Evolutionary conservation across 2,329 filamentous ascomycete species (phyloP).

Genomic region (Clonostachys sp.): DNA sequence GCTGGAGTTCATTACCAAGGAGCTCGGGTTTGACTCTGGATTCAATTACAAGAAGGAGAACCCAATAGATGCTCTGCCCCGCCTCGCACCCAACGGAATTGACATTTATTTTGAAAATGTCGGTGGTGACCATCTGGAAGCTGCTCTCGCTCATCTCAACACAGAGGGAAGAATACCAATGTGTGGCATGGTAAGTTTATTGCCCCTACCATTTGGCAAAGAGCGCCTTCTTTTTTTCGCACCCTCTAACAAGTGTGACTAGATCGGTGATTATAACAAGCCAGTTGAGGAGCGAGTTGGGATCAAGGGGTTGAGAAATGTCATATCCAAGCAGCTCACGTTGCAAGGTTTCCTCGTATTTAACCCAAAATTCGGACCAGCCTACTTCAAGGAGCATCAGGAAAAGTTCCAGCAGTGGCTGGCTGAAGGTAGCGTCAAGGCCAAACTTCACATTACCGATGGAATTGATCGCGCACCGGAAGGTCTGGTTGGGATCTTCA

Average conservation of each 20-base stretch:
- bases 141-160: conserved; percentile 44
- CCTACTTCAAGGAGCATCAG: conserved; percentile 67
- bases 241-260: not conserved
- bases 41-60: conserved; percentile 90
- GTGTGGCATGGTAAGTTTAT: conserved; percentile 51
- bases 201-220: too few species aligned
- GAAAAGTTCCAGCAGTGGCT: conserved; percentile 74
- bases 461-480: conserved; percentile 77
- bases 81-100: conserved; percentile 71
- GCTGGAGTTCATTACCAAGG: conserved; percentile 56
- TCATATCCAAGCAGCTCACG: conserved; percentile 65
- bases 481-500: conserved; percentile 69
- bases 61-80: conserved; percentile 59
- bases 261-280: conserved; percentile 71
- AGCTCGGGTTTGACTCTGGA: conserved; percentile 51
- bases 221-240: not conserved
- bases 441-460: conserved; percentile 61
- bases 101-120: conserved; percentile 62
- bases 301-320: conserved; percentile 58
- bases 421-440: conserved; percentile 69
- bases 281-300: conserved; percentile 51
- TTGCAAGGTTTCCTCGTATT: conserved; percentile 74
- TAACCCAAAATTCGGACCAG: conserved; percentile 60
- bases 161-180: conserved; percentile 59
- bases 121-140: conserved; percentile 46